phyloP scores from a whole-genome alignment of 2,329 filamentous ascomycete genomes.

The Fusarium oxysporum region DNA sequence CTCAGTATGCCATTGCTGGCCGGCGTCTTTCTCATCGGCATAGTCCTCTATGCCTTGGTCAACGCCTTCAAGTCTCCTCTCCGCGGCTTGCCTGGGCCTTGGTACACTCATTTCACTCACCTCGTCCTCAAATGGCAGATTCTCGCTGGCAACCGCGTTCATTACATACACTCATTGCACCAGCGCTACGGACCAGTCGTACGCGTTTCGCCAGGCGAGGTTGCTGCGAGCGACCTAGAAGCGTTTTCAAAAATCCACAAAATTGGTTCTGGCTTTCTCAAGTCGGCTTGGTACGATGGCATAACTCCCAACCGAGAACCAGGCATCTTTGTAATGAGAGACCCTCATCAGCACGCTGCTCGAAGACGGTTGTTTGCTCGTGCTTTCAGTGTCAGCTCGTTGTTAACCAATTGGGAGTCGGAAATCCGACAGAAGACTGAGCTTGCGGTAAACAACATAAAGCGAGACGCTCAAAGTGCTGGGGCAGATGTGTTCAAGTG shows the following conservation, averaged over 20 bases:
- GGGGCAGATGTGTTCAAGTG: conserved; percentile 28
- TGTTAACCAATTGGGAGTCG: conserved; percentile 12
- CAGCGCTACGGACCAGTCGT: background rate
- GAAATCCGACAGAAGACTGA: conserved; percentile 6
- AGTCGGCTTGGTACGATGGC: conserved; percentile 26
- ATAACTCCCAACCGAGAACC: background rate
- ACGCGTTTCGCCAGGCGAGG: background rate
- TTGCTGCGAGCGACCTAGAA: conserved; percentile 11
- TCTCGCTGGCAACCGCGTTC: conserved; percentile 6
- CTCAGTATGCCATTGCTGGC: accelerated
- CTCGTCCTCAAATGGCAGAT: conserved; percentile 4
- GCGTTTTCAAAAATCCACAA: conserved; percentile 23
- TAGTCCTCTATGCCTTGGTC: background rate
- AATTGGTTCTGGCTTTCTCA: conserved; percentile 27
- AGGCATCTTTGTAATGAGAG: conserved; percentile 26
- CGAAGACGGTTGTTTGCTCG: conserved; percentile 18
- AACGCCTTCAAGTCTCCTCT: background rate
- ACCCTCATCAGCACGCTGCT: conserved; percentile 9
- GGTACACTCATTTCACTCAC: conserved; percentile 19
- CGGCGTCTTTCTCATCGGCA: background rate
- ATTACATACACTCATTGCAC: conserved; percentile 13
- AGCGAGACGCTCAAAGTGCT: background rate
- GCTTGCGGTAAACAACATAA: background rate
- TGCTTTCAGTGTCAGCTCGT: conserved; percentile 16
- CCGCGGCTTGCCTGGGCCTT: conserved; percentile 7